Conservation (phyloP, 2,329 filamentous ascomycete species). For the Cladosporium sp. region DNA sequence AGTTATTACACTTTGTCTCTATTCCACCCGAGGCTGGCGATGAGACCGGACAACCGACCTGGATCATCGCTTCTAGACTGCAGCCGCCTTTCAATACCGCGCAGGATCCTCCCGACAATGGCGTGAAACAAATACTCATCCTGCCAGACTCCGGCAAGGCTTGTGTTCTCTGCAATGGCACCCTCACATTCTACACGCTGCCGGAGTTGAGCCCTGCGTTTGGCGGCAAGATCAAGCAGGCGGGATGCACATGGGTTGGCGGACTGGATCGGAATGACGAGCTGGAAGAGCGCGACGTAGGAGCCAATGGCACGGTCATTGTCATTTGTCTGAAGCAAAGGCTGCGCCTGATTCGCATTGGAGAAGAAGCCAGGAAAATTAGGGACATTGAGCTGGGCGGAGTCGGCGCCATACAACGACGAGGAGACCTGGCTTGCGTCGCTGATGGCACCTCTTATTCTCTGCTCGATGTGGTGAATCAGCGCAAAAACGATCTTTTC, state of each 20-base stretch:
- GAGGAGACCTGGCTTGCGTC: conserved; percentile 87
- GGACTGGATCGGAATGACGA: conserved; percentile 73
- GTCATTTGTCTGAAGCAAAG: conserved; percentile 76
- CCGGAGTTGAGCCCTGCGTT: conserved; percentile 92
- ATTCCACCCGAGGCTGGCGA: conserved; percentile 72
- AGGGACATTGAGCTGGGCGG: conserved; percentile 84
- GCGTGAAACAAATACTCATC: conserved; percentile 88
- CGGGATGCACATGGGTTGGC: conserved; percentile 88
- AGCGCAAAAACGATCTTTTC: conserved; percentile 92
- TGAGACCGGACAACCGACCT: conserved; percentile 62
- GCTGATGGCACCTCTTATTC: conserved; percentile 87
- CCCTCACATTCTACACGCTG: conserved; percentile 90
- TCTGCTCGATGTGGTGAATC: conserved; percentile 83
- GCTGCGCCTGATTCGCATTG: conserved; percentile 80
- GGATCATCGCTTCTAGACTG: conserved; percentile 52
- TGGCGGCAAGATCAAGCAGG: conserved; percentile 67
- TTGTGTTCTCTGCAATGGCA: conserved; percentile 90
- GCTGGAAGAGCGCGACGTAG: conserved; percentile 37
- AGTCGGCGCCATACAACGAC: conserved; percentile 70
- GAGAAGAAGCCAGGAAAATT: conserved; percentile 68
- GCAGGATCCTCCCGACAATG: conserved; percentile 51
- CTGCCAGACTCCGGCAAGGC: conserved; percentile 83
- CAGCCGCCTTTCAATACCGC: conserved; percentile 45
- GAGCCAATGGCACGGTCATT: conserved; percentile 52
- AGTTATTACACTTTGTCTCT: conserved; percentile 73